Conservation (phyloP, 495 filamentous ascomycete species). For the Xylaria acuta region DNA sequence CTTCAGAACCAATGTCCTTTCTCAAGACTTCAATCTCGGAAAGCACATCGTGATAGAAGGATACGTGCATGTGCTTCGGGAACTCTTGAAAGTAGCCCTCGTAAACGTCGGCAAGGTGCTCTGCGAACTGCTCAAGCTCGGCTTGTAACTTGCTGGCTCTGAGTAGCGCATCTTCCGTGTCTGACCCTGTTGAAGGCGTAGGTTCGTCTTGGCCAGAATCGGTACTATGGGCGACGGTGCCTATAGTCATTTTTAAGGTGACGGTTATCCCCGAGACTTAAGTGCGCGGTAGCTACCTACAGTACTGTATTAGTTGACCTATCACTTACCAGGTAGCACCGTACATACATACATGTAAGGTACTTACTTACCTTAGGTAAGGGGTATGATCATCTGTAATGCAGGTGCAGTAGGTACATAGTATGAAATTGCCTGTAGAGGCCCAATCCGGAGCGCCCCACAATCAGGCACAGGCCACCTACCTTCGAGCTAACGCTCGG, state of each 20-base stretch:
- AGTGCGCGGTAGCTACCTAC: background rate
- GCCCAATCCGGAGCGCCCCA: background rate
- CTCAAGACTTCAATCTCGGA: conserved; percentile 34
- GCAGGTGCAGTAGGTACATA: no score
- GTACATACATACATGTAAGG: no score
- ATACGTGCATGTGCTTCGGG: conserved; percentile 34
- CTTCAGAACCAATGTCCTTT: conserved; percentile 28
- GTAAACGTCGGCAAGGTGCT: conserved; percentile 33
- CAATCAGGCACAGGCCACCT: conserved; percentile 11
- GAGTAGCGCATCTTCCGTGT: conserved; percentile 16
- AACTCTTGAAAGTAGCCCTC: conserved; percentile 38
- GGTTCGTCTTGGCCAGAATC: conserved; percentile 8
- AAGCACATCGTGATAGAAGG: conserved; percentile 33
- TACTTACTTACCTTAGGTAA: no score
- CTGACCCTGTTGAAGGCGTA: conserved; percentile 6
- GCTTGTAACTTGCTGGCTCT: conserved; percentile 33
- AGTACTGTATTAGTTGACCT: background rate
- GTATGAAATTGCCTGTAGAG: background rate
- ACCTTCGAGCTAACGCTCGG: no score
- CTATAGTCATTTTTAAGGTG: background rate
- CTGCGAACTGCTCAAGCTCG: conserved; percentile 35
- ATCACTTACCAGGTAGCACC: background rate
- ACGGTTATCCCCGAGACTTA: background rate
- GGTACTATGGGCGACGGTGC: background rate
- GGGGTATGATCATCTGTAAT: no score